Evolutionary conservation across 2,329 filamentous ascomycete genomes (phyloP), one percentile per base, ranked within the genome.

Genomic region (Fusarium camptoceras): DNA sequence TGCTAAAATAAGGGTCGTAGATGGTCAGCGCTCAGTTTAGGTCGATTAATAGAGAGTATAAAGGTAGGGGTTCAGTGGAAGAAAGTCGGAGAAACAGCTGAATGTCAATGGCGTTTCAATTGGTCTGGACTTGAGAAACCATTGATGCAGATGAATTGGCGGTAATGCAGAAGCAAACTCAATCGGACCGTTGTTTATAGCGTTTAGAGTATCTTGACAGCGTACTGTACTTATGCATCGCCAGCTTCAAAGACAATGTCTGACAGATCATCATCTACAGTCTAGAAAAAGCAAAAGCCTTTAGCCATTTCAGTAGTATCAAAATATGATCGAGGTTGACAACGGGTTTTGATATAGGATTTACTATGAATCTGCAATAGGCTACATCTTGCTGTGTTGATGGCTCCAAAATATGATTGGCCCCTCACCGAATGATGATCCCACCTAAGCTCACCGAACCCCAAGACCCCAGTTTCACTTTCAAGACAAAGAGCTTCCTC

Each of bases 401-500:
- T 6, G 4, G 28, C n/a, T 10, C n/a, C 22, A 28, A 16, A 11
- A 28, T 24, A 49, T 57, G 55, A 71, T 70, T 70, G 68, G 68
- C 9, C 16, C 43, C 24, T 57, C 48, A 71, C 68, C 68, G 43
- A 51, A 6, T 16, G 18, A 49, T 30, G 55, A 44, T 60, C 34
- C 49, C 49, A 27, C 41, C 48, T 55, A 14, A 24, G 10, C 60
- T 74, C 72, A 74, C 72, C 64, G 53, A 41, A 37, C 44, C 57
- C 61, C 47, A 46, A 34, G 61, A 41, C 46, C 61, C 56, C 34
- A 73, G 50, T 67, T 59, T 64, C 65, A 42, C 71, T 64, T 57
- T 64, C 67, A 44, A 72, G 44, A 65, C 55, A 73, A 37, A 37
- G 34, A 37, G 73, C 73, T 75, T 56, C 30, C 57, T 55, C 28